A percentile compares a stretch with the other conserved stretches of the same genome.
Conservation (phyloP, 768 basidiomycete genomes). For the Lactarius deliciosus region DNA sequence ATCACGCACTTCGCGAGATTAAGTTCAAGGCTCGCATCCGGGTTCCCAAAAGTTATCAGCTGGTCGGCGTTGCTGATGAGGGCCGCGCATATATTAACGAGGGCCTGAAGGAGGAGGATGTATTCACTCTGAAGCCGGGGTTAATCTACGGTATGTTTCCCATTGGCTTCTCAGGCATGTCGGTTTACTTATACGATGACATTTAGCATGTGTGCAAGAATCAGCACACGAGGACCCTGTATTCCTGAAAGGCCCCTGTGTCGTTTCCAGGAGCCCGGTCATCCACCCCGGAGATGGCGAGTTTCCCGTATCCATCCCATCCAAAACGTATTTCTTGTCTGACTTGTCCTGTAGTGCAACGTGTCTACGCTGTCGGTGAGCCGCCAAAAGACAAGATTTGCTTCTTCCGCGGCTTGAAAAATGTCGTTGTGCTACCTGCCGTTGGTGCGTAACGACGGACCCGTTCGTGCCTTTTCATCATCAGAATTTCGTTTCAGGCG, state of each 20-base stretch:
- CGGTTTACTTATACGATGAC: no score
- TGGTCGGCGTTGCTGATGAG: slow-evolving; percentile 85
- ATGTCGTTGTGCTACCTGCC: slow-evolving; percentile 33
- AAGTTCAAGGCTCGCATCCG: slow-evolving; percentile 76
- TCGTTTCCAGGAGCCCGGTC: slow-evolving; percentile 37
- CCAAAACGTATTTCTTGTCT: background rate
- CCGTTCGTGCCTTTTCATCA: background rate
- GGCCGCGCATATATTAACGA: slow-evolving; percentile 39
- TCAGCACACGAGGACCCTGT: slow-evolving; percentile 2
- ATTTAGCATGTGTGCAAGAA: slow-evolving; percentile 26
- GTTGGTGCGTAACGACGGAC: background rate
- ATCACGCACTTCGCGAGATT: slow-evolving; percentile 66
- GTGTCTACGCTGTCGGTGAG: slow-evolving; percentile 35
- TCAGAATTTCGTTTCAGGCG: slow-evolving; percentile 40
- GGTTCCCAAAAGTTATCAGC: slow-evolving; percentile 61
- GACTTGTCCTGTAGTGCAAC: slow-evolving; percentile 24
- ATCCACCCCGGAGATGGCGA: slow-evolving; percentile 39
- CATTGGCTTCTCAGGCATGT: background rate
- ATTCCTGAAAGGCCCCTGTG: slow-evolving; percentile 15
- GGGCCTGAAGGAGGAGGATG: slow-evolving; percentile 10
- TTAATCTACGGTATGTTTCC: slow-evolving; percentile 20
- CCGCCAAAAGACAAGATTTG: slow-evolving; percentile 31
- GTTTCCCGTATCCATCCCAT: background rate
- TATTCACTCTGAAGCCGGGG: slow-evolving; percentile 16
- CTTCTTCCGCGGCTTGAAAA: slow-evolving; percentile 31